These are phyloP conservation scores for Fusarium virguliforme DNA, from an alignment of 2,329 filamentous ascomycete genomes.

Conservation along the genomic window DNA sequence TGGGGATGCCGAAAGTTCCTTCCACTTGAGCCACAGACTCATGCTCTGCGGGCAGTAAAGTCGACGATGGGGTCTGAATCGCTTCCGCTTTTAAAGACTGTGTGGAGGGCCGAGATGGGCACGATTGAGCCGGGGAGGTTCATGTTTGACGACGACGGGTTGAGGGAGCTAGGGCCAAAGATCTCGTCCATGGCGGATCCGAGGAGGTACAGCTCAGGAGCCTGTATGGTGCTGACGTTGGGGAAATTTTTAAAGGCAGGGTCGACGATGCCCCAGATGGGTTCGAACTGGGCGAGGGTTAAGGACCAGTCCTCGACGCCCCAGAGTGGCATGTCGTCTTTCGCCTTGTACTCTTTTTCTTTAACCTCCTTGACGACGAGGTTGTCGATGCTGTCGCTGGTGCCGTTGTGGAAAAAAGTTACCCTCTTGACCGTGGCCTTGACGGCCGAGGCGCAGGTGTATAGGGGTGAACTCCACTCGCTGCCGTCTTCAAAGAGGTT, in stretches of 20 bases:
- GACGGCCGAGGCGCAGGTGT: conserved; percentile 61
- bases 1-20: conserved; percentile 30
- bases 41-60: conserved; percentile 28
- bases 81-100: conserved; percentile 19
- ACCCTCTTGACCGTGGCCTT: conserved; percentile 64
- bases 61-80: conserved; percentile 17
- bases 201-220: conserved; percentile 35
- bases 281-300: conserved; percentile 31
- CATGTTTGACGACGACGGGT: conserved; percentile 10
- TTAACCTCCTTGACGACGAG: conserved; percentile 55
- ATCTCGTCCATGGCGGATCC: conserved; percentile 7
- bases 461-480: conserved; percentile 61
- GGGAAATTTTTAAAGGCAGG: conserved; percentile 31
- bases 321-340: conserved; percentile 55
- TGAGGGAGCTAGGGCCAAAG: background rate
- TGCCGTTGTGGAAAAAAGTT: conserved; percentile 61
- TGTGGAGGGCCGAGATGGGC: conserved; percentile 25
- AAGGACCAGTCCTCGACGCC: conserved; percentile 51
- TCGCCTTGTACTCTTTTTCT: conserved; percentile 56
- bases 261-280: conserved; percentile 47
- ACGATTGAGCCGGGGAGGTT: conserved; percentile 40
- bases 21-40: conserved; percentile 43
- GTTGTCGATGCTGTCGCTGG: conserved; percentile 52
- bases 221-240: conserved; percentile 38
- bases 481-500: conserved; percentile 60